Conservation (phyloP, 371 early-diverging fungal genomes). For the Mortierella sp. region DNA sequence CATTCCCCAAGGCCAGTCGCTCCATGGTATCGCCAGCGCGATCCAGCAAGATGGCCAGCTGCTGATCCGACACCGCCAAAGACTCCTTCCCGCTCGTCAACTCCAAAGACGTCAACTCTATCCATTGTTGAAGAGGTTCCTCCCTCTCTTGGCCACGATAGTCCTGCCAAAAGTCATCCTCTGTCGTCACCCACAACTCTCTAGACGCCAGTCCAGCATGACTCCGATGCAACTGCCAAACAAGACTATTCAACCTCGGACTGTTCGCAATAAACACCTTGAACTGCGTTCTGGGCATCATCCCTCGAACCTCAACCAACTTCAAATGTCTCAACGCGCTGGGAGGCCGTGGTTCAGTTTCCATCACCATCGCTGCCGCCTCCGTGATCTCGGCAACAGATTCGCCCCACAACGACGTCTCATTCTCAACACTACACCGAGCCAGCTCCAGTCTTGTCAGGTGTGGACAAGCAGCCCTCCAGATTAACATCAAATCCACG, state of each 20-base stretch:
- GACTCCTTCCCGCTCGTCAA: background rate
- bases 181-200: background rate
- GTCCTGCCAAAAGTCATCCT: background rate
- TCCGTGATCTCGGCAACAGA: background rate
- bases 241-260: constrained; percentile 14
- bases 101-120: constrained; percentile 2
- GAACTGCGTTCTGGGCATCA: background rate
- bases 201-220: background rate
- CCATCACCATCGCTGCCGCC: background rate
- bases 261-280: constrained; percentile 5
- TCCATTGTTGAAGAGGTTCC: constrained; percentile 8
- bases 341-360: background rate
- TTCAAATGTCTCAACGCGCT: background rate
- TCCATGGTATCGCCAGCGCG: background rate
- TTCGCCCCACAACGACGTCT: background rate
- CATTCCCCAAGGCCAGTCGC: background rate
- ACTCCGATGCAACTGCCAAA: constrained; percentile 9
- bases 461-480: constrained; percentile 12
- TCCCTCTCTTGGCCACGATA: background rate
- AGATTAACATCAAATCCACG: constrained; percentile 12
- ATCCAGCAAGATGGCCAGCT: background rate
- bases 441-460: constrained; percentile 7
- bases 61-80: background rate
- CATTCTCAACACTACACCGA: background rate
- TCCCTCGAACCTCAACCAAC: constrained; percentile 3